Conservation (phyloP, 805 yeast species). For the Lipomyces yamanashiensis region DNA sequence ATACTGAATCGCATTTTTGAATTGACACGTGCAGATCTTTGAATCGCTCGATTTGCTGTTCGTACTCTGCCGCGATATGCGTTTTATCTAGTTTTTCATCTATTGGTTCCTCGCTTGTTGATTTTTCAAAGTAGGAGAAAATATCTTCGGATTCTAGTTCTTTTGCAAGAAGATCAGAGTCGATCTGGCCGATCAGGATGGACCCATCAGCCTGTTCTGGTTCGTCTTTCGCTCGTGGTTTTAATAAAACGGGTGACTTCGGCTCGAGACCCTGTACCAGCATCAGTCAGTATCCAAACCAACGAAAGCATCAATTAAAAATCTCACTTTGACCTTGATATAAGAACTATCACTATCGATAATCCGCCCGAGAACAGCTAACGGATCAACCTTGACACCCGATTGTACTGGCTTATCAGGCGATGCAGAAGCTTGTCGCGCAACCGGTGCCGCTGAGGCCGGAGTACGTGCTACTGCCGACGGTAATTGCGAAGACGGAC, state of each 20-base stretch:
- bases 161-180: conserved; percentile 11
- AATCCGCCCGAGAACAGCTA: conserved; percentile 18
- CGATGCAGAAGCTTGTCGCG: neutral
- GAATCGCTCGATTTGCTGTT: conserved; percentile 30
- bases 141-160: conserved; percentile 11
- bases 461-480: neutral
- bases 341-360: conserved; percentile 22
- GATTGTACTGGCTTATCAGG: neutral
- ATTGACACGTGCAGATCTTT: conserved; percentile 34
- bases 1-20: conserved; percentile 32
- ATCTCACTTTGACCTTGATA: conserved; percentile 10
- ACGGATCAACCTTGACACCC: conserved; percentile 12
- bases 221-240: neutral
- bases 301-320: neutral
- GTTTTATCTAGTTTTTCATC: conserved; percentile 3
- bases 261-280: neutral
- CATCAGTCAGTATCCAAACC: neutral
- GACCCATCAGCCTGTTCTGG: conserved; percentile 3
- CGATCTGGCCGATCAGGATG: conserved; percentile 3
- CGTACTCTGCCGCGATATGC: conserved; percentile 17
- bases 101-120: neutral
- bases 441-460: neutral
- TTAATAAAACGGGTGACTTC: neutral
- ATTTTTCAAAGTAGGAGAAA: neutral
- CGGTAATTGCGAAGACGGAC: neutral